Percentiles rank a stretch among this genome's conserved stretches.
Conservation (phyloP, 495 filamentous ascomycete species). For the Tuber borchii region DNA sequence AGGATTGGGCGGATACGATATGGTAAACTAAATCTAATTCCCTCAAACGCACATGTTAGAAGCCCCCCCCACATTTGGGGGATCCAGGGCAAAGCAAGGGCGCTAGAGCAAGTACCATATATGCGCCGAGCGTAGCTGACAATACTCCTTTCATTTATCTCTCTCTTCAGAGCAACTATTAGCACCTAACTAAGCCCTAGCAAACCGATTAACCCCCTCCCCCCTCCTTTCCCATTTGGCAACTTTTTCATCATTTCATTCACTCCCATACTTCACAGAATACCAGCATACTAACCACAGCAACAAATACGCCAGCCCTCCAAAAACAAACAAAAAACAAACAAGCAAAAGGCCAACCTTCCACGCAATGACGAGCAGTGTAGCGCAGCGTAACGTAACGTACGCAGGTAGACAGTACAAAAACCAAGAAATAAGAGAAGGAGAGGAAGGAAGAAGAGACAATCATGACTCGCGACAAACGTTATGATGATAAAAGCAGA, state of each 20-base stretch:
- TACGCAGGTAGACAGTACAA: background rate
- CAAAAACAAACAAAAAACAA: background rate
- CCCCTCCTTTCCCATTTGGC: background rate
- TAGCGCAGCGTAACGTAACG: background rate
- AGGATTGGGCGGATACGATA: no score
- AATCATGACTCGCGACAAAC: background rate
- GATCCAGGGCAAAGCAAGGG: background rate
- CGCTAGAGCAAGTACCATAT: background rate
- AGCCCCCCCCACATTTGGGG: background rate
- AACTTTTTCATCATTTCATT: background rate
- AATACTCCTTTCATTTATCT: background rate
- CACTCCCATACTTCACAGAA: background rate
- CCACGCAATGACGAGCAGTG: conserved; percentile 1
- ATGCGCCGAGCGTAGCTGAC: background rate
- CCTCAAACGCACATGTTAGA: background rate
- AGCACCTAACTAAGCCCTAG: background rate
- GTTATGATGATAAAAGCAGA: conserved; percentile 4
- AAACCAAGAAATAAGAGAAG: background rate
- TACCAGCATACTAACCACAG: background rate
- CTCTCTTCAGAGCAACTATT: background rate
- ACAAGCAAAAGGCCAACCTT: conserved; percentile 1
- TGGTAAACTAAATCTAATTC: no score
- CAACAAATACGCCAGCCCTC: background rate
- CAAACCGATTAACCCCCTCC: no score
- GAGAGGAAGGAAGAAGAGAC: background rate